Evolutionary conservation across 2,329 filamentous ascomycete species (phyloP), one percentile per base, ranked within the genome.

Genomic region (Claviceps spartinae): DNA sequence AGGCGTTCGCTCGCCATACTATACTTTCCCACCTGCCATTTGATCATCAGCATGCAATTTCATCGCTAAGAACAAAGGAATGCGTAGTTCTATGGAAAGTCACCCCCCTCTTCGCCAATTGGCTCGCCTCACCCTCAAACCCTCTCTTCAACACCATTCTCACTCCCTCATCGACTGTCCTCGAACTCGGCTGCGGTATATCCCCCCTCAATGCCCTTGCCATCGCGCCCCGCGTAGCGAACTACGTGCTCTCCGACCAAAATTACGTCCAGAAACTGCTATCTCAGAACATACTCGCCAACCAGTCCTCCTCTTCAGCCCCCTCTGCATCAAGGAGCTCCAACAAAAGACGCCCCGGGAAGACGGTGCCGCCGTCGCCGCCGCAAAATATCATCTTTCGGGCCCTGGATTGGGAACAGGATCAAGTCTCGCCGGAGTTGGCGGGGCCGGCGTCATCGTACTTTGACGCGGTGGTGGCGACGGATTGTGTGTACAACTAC

Each of bases 401-500:
- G 0, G 63, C 79, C 0, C 72, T 96, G 1, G 91, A 98, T 68
- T 98, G 93, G 93, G 90, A 97, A 63, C 72, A 75, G 0, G 76
- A 80, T 55, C 67, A 74, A 47, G 74, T 83, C 9, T 76, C 69
- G 24, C 56, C 63, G 9, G 59, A 60, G 2, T 64, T 78, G 34
- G 70, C 69, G 1, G 64, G 5, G 38, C 9, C 14, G 55, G 58
- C 16, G 56, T 50, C 40, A 61, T 56, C 45, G 61, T 75, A 76
- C 53, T 84, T 93, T 58, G 85, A 94, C 61, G 68, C 82, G 14
- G 72, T 97, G 11, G 65, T 97, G 38, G 88, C 89, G 4, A 95
- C 88, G 63, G 93, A 98, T 67, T 96, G 90, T 67, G 85, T 98
- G 59, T 98, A 94, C 72, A 98, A 97, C 67, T 87, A 95, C 58